Percentiles rank a stretch among this genome's conserved stretches.
Conservation (phyloP, 371 early-diverging fungal species). For the Capniomyces stellatus region DNA sequence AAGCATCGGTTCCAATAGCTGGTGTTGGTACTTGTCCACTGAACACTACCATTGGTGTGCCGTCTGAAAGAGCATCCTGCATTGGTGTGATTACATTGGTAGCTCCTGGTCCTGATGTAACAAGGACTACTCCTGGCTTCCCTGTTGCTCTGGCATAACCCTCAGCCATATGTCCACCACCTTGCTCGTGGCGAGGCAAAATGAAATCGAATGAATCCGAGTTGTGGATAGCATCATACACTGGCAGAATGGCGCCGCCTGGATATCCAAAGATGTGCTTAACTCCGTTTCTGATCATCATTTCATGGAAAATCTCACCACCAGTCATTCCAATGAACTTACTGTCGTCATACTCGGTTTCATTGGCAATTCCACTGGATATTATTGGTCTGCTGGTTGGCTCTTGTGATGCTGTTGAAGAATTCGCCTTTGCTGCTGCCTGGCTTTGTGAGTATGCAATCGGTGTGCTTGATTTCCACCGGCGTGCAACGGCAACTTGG, state of each 20-base stretch:
- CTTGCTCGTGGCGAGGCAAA: slow-evolving; percentile 92
- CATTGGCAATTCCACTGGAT: slow-evolving; percentile 3
- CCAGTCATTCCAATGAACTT: slow-evolving; percentile 89
- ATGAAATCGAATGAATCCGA: slow-evolving; percentile 85
- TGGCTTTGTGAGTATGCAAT: slow-evolving; percentile 23
- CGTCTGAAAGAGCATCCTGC: slow-evolving; percentile 92
- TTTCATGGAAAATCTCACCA: slow-evolving; percentile 94
- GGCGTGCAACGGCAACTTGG: too few species aligned
- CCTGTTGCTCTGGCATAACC: slow-evolving; percentile 90
- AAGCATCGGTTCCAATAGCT: slow-evolving; percentile 89
- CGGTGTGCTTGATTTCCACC: too few species aligned
- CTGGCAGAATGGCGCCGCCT: slow-evolving; percentile 92
- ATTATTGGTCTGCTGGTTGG: neutral
- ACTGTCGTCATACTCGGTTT: slow-evolving; percentile 32
- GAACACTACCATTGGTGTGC: slow-evolving; percentile 87
- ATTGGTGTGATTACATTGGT: slow-evolving; percentile 94
- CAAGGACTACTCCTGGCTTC: slow-evolving; percentile 86
- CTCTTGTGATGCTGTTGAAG: slow-evolving; percentile 14
- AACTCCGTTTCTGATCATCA: slow-evolving; percentile 87
- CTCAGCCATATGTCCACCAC: slow-evolving; percentile 96
- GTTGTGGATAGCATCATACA: slow-evolving; percentile 93
- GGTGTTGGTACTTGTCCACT: slow-evolving; percentile 83
- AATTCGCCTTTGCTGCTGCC: slow-evolving; percentile 26
- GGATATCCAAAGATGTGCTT: slow-evolving; percentile 93
- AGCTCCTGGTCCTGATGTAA: slow-evolving; percentile 95